A percentile compares a stretch with the other conserved stretches of the same genome.
Evolutionary conservation across 1,284 basidiomycete species (phyloP).

Genomic region (Ceratobasidium sp.): DNA sequence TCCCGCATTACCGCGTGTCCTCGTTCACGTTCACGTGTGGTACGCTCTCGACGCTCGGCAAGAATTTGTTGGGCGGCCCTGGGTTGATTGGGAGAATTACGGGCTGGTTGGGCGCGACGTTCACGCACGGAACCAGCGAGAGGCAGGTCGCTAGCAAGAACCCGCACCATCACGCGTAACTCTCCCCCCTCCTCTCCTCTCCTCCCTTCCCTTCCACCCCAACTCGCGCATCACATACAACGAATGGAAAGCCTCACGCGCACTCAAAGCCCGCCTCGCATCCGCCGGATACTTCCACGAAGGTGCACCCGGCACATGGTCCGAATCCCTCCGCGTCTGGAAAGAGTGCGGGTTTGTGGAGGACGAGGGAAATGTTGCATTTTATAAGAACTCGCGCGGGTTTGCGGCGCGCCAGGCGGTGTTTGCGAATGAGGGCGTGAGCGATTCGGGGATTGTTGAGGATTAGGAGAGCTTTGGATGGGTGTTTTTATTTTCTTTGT

Average conservation of each 20-base stretch:
- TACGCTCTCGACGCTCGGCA: constrained; percentile 94
- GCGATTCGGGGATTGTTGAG: constrained; percentile 85
- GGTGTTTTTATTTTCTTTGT: neutral
- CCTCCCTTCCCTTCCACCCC: neutral
- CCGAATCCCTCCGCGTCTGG: constrained; percentile 45
- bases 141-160: constrained; percentile 95
- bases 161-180: constrained; percentile 88
- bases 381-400: constrained; percentile 91
- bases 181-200: constrained; percentile 34
- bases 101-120: constrained; percentile 83
- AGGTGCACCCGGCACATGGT: constrained; percentile 45
- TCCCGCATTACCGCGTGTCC: constrained; percentile 93
- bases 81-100: constrained; percentile 69
- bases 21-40: constrained; percentile 97
- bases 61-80: constrained; percentile 83
- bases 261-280: constrained; percentile 85
- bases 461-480: constrained; percentile 47
- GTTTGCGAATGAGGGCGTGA: constrained; percentile 72
- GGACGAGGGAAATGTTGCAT: constrained; percentile 90
- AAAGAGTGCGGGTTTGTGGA: constrained; percentile 80
- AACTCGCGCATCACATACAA: too few species aligned
- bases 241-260: constrained; percentile 92
- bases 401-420: constrained; percentile 78
- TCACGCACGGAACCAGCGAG: constrained; percentile 91
- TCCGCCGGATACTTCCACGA: constrained; percentile 69